Evolutionary conservation across 2,329 filamentous ascomycete genomes (phyloP).

Genomic region (Chaetomiaceae sp.): DNA sequence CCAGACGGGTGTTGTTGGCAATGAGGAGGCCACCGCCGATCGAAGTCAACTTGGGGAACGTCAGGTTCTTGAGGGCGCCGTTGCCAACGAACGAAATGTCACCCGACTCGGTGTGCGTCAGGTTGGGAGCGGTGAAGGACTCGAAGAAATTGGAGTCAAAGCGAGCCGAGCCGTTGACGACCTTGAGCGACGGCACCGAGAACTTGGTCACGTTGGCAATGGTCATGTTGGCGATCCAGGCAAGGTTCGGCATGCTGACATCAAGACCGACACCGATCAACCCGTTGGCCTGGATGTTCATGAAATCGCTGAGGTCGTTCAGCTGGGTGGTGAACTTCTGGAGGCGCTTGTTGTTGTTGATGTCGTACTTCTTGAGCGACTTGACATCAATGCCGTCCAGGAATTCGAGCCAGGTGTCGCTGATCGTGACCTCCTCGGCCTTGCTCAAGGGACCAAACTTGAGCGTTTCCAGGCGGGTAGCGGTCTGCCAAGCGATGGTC

Average conservation of each 20-base stretch:
- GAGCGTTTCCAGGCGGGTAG: slow-evolving; percentile 57
- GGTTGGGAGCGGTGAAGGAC: slow-evolving; percentile 60
- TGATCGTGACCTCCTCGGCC: slow-evolving; percentile 66
- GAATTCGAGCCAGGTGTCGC: slow-evolving; percentile 77
- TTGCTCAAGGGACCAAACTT: slow-evolving; percentile 52
- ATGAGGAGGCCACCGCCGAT: slow-evolving; percentile 79
- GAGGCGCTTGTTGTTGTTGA: slow-evolving; percentile 88
- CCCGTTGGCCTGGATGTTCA: slow-evolving; percentile 81
- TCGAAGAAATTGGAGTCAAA: slow-evolving; percentile 76
- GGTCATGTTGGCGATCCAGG: slow-evolving; percentile 73
- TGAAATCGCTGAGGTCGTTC: slow-evolving; percentile 63
- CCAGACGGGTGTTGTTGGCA: slow-evolving; percentile 81
- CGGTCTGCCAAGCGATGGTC: slow-evolving; percentile 65
- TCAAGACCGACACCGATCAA: slow-evolving; percentile 63
- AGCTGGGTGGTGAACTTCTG: slow-evolving; percentile 72
- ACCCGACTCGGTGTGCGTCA: slow-evolving; percentile 60
- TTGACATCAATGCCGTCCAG: slow-evolving; percentile 78
- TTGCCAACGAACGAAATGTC: slow-evolving; percentile 62
- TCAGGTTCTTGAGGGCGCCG: slow-evolving; percentile 64
- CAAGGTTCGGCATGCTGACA: slow-evolving; percentile 72
- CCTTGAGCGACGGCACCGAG: slow-evolving; percentile 65
- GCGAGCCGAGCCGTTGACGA: slow-evolving; percentile 73
- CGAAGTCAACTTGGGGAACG: slow-evolving; percentile 62
- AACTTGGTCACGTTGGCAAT: slow-evolving; percentile 76
- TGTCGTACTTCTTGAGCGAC: slow-evolving; percentile 66